Evolutionary conservation across 163 green algal genomes (phyloP).

Genomic region (Volvox carteri): DNA sequence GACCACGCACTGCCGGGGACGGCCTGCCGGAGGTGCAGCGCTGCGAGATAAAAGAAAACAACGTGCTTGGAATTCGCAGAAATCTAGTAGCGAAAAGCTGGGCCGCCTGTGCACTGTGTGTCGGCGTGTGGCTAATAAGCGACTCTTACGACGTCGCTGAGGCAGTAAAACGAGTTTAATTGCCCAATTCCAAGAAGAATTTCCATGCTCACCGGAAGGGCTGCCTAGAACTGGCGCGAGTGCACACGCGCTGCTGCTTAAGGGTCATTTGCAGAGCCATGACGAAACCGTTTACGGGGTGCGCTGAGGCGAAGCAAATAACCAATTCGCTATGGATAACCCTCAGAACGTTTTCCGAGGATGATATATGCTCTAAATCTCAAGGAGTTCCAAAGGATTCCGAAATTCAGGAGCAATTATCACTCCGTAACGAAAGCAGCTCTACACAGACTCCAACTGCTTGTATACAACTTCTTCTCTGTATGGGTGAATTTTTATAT

Average conservation of each 20-base stretch:
- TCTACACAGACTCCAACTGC: too few species aligned
- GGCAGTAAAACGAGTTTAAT: too few species aligned
- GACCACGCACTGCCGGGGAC: constrained; percentile 1
- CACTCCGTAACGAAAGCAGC: too few species aligned
- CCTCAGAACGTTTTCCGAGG: not conserved
- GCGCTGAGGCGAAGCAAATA: not conserved
- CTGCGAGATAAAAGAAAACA: too few species aligned
- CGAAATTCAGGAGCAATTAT: not conserved
- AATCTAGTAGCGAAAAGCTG: not conserved
- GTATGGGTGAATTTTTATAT: not conserved
- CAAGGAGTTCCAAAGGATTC: not conserved
- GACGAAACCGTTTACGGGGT: not conserved
- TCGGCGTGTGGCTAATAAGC: not conserved
- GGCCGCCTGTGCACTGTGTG: not conserved
- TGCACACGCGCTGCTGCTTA: constrained; percentile 41
- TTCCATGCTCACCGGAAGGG: constrained; percentile 25
- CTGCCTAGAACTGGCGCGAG: constrained; percentile 14
- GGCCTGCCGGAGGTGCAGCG: not conserved
- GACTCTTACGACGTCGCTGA: too few species aligned
- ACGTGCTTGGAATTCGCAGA: not conserved
- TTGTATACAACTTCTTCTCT: too few species aligned
- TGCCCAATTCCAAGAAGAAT: not conserved
- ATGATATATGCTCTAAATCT: not conserved
- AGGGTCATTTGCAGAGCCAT: constrained; percentile 50
- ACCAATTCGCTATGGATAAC: not conserved